Evolutionary conservation across 176 grass and related monocot genomes (phyloP), one percentile per base, ranked within the genome.

Genomic region (Eleusine indica): DNA sequence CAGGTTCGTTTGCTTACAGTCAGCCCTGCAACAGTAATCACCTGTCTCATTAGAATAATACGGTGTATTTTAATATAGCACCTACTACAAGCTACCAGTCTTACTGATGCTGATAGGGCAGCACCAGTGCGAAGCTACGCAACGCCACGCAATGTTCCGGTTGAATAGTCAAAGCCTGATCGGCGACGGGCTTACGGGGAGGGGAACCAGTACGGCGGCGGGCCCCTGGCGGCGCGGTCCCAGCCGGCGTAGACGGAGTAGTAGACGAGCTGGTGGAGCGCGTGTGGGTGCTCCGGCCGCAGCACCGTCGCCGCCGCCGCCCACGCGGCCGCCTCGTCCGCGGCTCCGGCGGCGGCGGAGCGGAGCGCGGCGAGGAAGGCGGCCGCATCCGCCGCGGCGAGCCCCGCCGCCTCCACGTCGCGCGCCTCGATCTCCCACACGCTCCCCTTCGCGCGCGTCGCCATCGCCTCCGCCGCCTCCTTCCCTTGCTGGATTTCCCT

Each of bases 131-230:
- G 21, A 38, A 35, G 70, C 1, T 62, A 68, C 7, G 22, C 3
- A 4, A 53, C 15, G 15, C 53, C 22, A 43, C 9, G n/a, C 6
- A 38, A 13, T 42, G 30, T 11, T 68, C 32, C 35, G 12, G 13
- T 11, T 52, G n/a, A 2, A 14, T 7, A 73, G n/a, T 32, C 29
- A 8, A n/a, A n/a, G 53, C 41, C 37, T 58, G 63, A 57, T 14
- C 22, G 22, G 66, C 16, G 48, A 75, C 0, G 37, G 30, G 77
- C 87, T 88, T 90, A 98, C 96, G 41, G 69, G 1, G 91, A 95
- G 6, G 92, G 96, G 85, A 98, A 98, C 92, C 92, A 98, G 74
- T 93, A 98, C 15, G 89, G 91, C 10, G 96, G 91, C n/a, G 96
- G 96, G n/a, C 96, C 92, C 2, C 91, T 73, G 2, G 87, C 19